A percentile compares a stretch with the other conserved stretches of the same genome.
Conservation (phyloP, 176 grass and related monocot species). For the Themeda triandra region DNA sequence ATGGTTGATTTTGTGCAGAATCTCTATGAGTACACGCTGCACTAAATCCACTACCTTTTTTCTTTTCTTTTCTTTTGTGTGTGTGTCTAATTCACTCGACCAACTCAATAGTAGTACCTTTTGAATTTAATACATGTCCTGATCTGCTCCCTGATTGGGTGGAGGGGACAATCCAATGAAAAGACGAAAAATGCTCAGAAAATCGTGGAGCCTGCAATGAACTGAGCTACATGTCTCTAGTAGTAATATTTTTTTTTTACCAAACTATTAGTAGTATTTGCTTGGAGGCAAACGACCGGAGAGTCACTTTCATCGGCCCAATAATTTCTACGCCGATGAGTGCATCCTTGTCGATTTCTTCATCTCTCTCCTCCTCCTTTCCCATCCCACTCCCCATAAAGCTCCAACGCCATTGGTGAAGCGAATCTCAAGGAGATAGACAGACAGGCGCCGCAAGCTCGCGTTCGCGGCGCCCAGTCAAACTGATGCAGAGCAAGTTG, state of each 20-base stretch:
- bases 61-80: too few relatives aligned
- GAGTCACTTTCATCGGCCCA: background rate
- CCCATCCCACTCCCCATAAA: background rate
- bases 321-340: background rate
- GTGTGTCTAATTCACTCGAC: background rate
- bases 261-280: too few relatives aligned
- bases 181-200: background rate
- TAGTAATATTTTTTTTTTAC: too few relatives aligned
- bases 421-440: background rate
- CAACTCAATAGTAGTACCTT: background rate
- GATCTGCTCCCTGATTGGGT: background rate
- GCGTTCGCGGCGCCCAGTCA: background rate
- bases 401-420: background rate
- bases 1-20: background rate
- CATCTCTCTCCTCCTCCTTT: background rate
- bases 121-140: background rate
- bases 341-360: background rate
- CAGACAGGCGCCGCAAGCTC: background rate
- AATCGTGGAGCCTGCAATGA: background rate
- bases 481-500: slow-evolving; percentile 33
- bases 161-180: background rate
- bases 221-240: background rate
- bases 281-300: background rate
- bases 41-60: background rate
- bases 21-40: background rate